A percentile compares a stretch with the other conserved stretches of the same genome.
Conservation (phyloP, 2,329 filamentous ascomycete genomes). For the Lecanicillium sp. region DNA sequence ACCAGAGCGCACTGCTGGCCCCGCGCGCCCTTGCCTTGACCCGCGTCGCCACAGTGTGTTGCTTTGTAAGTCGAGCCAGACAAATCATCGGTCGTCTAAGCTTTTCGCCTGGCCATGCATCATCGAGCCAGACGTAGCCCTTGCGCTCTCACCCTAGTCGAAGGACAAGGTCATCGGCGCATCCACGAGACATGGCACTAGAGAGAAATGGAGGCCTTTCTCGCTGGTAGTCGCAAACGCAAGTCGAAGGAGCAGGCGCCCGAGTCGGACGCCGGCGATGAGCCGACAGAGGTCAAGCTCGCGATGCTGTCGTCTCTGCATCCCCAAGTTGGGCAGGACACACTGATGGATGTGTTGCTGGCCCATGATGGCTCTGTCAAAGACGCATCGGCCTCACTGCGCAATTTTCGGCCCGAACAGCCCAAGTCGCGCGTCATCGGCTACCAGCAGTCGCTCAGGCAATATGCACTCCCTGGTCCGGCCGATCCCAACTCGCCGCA, state of each 20-base stretch:
- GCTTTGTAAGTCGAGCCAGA: constrained; percentile 6
- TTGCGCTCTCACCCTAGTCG: not conserved
- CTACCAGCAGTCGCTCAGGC: constrained; percentile 58
- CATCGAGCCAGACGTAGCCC: too few species aligned
- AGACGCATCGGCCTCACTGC: constrained; percentile 53
- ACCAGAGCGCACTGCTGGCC: too few species aligned
- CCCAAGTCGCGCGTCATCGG: constrained; percentile 39
- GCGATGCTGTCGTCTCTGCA: constrained; percentile 76
- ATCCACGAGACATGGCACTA: constrained; percentile 2
- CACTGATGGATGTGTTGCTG: constrained; percentile 72
- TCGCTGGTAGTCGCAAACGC: constrained; percentile 48
- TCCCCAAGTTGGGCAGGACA: constrained; percentile 55
- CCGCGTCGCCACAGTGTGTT: constrained; percentile 1
- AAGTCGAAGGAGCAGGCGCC: constrained; percentile 30
- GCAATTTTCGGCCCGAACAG: constrained; percentile 17
- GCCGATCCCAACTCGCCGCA: constrained; percentile 15
- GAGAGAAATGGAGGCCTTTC: constrained; percentile 51
- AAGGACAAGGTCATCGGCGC: not conserved
- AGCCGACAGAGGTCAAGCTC: constrained; percentile 85
- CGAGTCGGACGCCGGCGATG: constrained; percentile 40
- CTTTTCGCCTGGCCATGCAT: not conserved
- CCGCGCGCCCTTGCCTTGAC: not conserved
- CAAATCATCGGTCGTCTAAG: not conserved
- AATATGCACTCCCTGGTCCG: constrained; percentile 33
- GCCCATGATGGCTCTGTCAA: constrained; percentile 72